phyloP scores from a whole-genome alignment of 306 rosid species.

The Gastrolobium bilobum region DNA sequence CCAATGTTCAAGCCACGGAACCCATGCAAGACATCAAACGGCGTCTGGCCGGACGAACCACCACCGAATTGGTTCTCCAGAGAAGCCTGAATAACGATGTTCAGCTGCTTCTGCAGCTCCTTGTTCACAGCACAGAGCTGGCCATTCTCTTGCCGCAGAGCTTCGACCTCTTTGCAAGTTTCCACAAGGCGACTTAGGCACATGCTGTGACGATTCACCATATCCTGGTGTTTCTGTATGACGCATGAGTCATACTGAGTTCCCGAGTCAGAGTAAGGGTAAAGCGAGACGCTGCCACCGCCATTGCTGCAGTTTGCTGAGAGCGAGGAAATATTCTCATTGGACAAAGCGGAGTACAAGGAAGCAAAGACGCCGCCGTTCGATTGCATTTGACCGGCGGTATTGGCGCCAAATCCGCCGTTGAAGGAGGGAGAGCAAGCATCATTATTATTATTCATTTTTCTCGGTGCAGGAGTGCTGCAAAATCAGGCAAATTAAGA shows the following conservation, averaged over 20 bases:
- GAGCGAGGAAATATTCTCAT: slow-evolving; percentile 51
- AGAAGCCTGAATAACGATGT: slow-evolving; percentile 69
- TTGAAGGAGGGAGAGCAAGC: slow-evolving; percentile 54
- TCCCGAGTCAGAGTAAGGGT: slow-evolving; percentile 51
- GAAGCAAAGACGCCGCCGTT: slow-evolving; percentile 49
- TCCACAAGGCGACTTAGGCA: slow-evolving; percentile 78
- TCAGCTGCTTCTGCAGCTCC: slow-evolving; percentile 79
- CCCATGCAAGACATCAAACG: slow-evolving; percentile 55
- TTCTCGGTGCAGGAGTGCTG: slow-evolving; percentile 32
- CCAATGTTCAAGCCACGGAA: slow-evolving; percentile 50
- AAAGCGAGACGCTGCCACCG: slow-evolving; percentile 44
- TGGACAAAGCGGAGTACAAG: slow-evolving; percentile 60
- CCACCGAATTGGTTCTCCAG: slow-evolving; percentile 53
- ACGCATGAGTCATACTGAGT: slow-evolving; percentile 59
- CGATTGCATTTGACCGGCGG: slow-evolving; percentile 51
- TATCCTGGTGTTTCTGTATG: slow-evolving; percentile 85
- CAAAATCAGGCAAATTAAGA: slow-evolving; percentile 15
- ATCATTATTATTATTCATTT: slow-evolving; percentile 66
- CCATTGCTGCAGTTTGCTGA: slow-evolving; percentile 40
- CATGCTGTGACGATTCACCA: slow-evolving; percentile 88
- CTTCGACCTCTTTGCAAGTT: slow-evolving; percentile 71
- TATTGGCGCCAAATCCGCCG: slow-evolving; percentile 49
- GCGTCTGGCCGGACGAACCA: slow-evolving; percentile 50
- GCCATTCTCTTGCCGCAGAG: slow-evolving; percentile 75
- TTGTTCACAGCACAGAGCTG: slow-evolving; percentile 71